A percentile compares a stretch with the other conserved stretches of the same genome.
Conservation (phyloP, 2,329 filamentous ascomycete genomes). For the Monosporascus sp. region DNA sequence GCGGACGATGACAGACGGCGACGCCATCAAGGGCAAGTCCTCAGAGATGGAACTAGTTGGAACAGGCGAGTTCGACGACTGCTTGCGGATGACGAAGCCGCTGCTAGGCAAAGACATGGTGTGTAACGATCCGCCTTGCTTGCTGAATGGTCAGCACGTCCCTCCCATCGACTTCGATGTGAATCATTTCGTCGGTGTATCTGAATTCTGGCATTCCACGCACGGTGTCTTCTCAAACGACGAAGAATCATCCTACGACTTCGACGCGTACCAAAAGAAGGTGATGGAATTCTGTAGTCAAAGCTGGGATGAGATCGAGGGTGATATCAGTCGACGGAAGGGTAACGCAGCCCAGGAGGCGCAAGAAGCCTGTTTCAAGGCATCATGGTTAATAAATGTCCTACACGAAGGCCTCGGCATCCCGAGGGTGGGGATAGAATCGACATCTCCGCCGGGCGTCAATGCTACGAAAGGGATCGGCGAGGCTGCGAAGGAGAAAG, state of each 20-base stretch:
- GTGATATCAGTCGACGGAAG: conserved; percentile 57
- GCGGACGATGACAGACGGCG: conserved; percentile 66
- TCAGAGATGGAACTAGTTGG: conserved; percentile 60
- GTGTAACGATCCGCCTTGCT: conserved; percentile 76
- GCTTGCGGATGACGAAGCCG: conserved; percentile 74
- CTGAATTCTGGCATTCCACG: conserved; percentile 98
- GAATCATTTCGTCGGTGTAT: conserved; percentile 96
- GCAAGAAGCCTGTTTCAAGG: conserved; percentile 91
- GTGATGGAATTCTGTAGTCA: conserved; percentile 81
- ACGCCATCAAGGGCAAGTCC: conserved; percentile 35
- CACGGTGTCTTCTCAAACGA: conserved; percentile 86
- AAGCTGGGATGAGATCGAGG: conserved; percentile 72
- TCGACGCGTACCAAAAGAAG: conserved; percentile 78
- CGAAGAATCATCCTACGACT: conserved; percentile 75
- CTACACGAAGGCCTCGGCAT: conserved; percentile 94
- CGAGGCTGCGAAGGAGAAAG: conserved; percentile 64
- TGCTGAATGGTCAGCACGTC: conserved; percentile 86
- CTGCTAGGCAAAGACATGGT: conserved; percentile 83
- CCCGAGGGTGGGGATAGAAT: conserved; percentile 75
- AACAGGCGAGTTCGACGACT: conserved; percentile 83
- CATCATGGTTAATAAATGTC: conserved; percentile 95
- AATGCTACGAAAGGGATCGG: conserved; percentile 70
- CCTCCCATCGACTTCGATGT: conserved; percentile 95
- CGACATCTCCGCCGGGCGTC: conserved; percentile 42
- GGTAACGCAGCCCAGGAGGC: conserved; percentile 77